Conservation (phyloP, 2,329 filamentous ascomycete genomes). For the Microsporum audouinii region DNA sequence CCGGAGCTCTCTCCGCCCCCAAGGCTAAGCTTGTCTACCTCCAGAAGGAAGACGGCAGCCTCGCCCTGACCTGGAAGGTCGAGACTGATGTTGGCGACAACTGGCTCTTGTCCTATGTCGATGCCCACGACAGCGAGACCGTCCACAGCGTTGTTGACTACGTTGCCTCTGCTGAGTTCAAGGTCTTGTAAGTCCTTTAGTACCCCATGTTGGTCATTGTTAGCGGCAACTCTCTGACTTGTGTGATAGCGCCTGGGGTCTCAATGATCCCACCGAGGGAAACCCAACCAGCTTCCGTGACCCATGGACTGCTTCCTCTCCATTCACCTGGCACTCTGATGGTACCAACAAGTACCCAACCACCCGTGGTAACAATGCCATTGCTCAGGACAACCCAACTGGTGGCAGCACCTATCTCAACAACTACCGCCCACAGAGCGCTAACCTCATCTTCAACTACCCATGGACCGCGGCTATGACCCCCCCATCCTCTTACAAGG, state of each 20-base stretch:
- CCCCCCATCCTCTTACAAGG: slow-evolving; percentile 9
- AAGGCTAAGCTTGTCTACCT: slow-evolving; percentile 12
- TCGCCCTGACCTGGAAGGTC: slow-evolving; percentile 11
- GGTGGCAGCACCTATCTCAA: slow-evolving; percentile 10
- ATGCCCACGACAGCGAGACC: slow-evolving; percentile 10
- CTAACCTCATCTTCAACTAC: slow-evolving; percentile 9
- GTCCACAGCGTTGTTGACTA: slow-evolving; percentile 12
- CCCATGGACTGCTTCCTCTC: slow-evolving; percentile 8
- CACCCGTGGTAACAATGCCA: slow-evolving; percentile 13
- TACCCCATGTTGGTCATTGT: neutral
- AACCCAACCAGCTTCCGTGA: slow-evolving; percentile 4
- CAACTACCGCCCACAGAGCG: slow-evolving; percentile 13
- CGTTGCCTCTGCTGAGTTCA: slow-evolving; percentile 9
- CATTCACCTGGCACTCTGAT: slow-evolving; percentile 10
- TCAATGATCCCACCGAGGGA: slow-evolving; percentile 12
- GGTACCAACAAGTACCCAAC: slow-evolving; percentile 8
- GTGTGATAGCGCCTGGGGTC: slow-evolving; percentile 6
- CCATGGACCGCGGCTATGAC: slow-evolving; percentile 5
- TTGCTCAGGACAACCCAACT: slow-evolving; percentile 11
- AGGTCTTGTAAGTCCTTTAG: slow-evolving; percentile 8
- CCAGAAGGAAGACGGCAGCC: slow-evolving; percentile 8
- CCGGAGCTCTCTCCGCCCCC: slow-evolving; percentile 10
- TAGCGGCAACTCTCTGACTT: neutral
- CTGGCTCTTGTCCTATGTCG: slow-evolving; percentile 12
- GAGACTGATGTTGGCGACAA: slow-evolving; percentile 13